Percentiles rank a stretch among this genome's conserved stretches.
Evolutionary conservation across 768 basidiomycete genomes (phyloP).

Genomic region (Nidularia pulvinata): DNA sequence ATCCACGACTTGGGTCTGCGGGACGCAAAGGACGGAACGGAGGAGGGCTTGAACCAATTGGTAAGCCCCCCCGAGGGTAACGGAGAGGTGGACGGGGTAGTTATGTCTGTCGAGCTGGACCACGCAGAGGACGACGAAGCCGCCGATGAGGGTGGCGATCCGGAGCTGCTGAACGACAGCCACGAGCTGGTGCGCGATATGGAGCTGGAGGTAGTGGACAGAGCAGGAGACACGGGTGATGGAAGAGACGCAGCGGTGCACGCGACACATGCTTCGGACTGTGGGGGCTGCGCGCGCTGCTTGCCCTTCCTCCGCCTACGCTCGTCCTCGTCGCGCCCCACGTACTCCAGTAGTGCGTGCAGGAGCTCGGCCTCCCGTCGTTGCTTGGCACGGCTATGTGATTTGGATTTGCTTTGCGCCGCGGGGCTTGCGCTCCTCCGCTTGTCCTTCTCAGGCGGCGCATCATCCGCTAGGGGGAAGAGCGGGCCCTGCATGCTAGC

Average conservation of each 20-base stretch:
- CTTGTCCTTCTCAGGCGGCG: slow-evolving; percentile 14
- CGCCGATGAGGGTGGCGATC: slow-evolving; percentile 18
- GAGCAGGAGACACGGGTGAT: slow-evolving; percentile 10
- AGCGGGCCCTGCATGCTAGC: slow-evolving; percentile 57
- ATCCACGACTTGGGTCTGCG: slow-evolving; percentile 14
- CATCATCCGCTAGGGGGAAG: slow-evolving; percentile 44
- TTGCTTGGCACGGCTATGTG: slow-evolving; percentile 14
- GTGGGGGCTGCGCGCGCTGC: slow-evolving; percentile 1
- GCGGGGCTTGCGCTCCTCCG: slow-evolving; percentile 8
- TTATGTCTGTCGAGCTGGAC: slow-evolving; percentile 29
- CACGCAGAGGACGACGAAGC: slow-evolving; percentile 21
- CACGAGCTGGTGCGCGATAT: slow-evolving; percentile 3
- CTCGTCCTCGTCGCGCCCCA: slow-evolving; percentile 39
- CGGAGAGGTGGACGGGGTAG: slow-evolving; percentile 28
- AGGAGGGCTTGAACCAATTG: slow-evolving; percentile 9
- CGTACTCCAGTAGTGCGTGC: slow-evolving; percentile 38
- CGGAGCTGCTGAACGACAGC: slow-evolving; percentile 7
- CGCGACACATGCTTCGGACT: slow-evolving; percentile 13
- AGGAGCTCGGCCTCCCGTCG: slow-evolving; percentile 32
- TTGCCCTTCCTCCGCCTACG: slow-evolving; percentile 35
- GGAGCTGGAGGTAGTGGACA: slow-evolving; percentile 5
- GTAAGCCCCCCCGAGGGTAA: slow-evolving; percentile 9
- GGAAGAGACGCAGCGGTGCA: slow-evolving; percentile 11
- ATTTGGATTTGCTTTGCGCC: slow-evolving; percentile 7
- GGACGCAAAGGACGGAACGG: slow-evolving; percentile 22